Evolutionary conservation across 768 basidiomycete genomes (phyloP).

Genomic region (Russula olivacea): DNA sequence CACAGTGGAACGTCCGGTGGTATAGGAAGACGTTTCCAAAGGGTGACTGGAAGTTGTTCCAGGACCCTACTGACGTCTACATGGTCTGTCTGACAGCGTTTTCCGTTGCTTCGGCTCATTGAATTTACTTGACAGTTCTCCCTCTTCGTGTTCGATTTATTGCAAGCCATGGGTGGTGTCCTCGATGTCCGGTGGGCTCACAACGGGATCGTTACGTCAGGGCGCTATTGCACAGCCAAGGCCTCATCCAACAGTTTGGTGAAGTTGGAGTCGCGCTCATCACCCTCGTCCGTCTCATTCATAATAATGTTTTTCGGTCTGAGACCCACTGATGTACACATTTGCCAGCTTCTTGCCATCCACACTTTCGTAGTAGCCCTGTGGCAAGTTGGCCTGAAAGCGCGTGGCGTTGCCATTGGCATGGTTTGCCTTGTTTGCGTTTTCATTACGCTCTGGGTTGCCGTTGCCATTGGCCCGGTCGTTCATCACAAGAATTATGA

Average conservation of each 20-base stretch:
- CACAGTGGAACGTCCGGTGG: constrained; percentile 13
- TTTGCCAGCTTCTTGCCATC: constrained; percentile 28
- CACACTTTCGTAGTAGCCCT: constrained; percentile 39
- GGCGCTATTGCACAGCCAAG: constrained; percentile 37
- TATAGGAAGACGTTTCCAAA: background rate
- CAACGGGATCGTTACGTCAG: constrained; percentile 32
- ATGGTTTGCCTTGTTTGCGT: background rate
- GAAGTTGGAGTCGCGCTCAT: constrained; percentile 36
- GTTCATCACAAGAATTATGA: constrained; percentile 26
- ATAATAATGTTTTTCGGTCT: background rate
- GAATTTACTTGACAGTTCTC: constrained; percentile 27
- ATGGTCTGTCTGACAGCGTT: background rate
- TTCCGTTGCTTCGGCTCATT: background rate
- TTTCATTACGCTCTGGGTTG: constrained; percentile 33
- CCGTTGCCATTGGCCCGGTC: constrained; percentile 31
- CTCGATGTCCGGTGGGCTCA: constrained; percentile 37
- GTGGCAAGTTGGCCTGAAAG: constrained; percentile 33
- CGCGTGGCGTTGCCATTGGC: constrained; percentile 29
- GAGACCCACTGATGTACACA: background rate
- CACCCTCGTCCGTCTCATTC: too few species aligned
- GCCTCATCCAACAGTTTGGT: constrained; percentile 39
- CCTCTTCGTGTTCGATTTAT: constrained; percentile 32
- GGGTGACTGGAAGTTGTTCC: constrained; percentile 28
- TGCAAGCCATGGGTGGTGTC: constrained; percentile 38
- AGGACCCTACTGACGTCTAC: constrained; percentile 33